These are phyloP conservation scores for Amphicarpaea edgeworthii DNA, from an alignment of 306 rosid species.

Conservation along the genomic window DNA sequence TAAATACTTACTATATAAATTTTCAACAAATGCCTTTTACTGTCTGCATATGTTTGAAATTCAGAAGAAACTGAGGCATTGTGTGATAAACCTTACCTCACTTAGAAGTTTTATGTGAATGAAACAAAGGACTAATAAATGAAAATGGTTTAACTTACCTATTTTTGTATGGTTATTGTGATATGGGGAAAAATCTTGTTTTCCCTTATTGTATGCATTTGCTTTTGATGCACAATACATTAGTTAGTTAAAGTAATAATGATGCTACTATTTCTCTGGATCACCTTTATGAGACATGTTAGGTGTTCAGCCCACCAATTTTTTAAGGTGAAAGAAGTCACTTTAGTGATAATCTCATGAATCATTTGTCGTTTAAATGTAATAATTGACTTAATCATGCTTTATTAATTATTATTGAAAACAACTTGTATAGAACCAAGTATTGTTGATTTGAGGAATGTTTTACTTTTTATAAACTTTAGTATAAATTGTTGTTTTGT, in stretches of 20 bases:
- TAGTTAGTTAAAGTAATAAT: conserved; percentile 21
- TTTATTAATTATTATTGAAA: conserved; percentile 11
- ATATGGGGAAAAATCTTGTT: conserved; percentile 32
- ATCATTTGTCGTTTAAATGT: conserved; percentile 29
- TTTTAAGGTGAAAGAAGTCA: conserved; percentile 25
- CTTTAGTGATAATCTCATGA: conserved; percentile 1
- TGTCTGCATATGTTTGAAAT: conserved; percentile 21
- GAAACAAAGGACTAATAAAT: conserved; percentile 26
- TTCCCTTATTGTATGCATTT: conserved; percentile 13
- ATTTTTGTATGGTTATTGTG: conserved; percentile 22
- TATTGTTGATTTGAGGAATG: conserved; percentile 27
- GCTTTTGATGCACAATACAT: conserved; percentile 29
- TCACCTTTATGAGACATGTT: conserved; percentile 22
- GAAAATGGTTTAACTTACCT: conserved; percentile 35
- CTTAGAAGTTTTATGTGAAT: conserved; percentile 25
- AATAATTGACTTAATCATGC: conserved; percentile 17
- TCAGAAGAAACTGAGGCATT: conserved; percentile 27
- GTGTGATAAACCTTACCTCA: background rate
- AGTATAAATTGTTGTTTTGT: conserved; percentile 38
- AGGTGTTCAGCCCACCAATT: conserved; percentile 6
- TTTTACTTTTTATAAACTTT: conserved; percentile 31
- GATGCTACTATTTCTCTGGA: conserved; percentile 13
- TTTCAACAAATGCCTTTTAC: conserved; percentile 6
- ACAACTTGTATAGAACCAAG: conserved; percentile 21
- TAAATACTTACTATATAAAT: background rate